phyloP scores from a whole-genome alignment of 768 basidiomycete genomes.

The Lenzites betulinus region DNA sequence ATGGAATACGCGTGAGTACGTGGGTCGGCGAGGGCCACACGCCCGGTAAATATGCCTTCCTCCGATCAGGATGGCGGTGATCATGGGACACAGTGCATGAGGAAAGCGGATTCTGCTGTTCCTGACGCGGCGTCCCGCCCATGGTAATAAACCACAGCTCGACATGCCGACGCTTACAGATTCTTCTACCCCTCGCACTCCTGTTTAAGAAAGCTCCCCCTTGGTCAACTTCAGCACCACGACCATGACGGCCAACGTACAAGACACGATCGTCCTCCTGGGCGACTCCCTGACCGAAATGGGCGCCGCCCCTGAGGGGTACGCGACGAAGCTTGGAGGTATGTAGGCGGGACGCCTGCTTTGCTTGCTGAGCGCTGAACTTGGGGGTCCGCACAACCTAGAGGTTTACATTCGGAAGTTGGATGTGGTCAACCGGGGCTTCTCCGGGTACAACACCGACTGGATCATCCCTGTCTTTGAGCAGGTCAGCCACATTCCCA shows the following conservation, averaged over 20 bases:
- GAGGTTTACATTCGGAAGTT: slow-evolving; percentile 78
- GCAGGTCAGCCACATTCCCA: slow-evolving; percentile 47
- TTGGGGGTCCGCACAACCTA: slow-evolving; percentile 36
- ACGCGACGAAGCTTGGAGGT: slow-evolving; percentile 71
- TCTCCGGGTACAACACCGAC: slow-evolving; percentile 82
- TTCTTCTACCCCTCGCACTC: no score
- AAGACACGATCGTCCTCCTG: slow-evolving; percentile 72
- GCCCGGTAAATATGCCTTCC: no score
- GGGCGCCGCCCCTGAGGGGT: slow-evolving; percentile 60
- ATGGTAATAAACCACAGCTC: no score
- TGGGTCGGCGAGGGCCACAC: no score
- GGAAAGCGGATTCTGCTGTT: no score
- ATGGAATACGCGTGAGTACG: no score
- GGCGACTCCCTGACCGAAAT: slow-evolving; percentile 83
- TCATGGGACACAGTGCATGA: no score
- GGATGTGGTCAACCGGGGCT: slow-evolving; percentile 86
- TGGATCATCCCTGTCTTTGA: slow-evolving; percentile 84
- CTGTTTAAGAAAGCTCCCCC: no score
- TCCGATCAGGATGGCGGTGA: no score
- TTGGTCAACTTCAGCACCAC: no score
- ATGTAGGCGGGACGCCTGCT: slow-evolving; percentile 28
- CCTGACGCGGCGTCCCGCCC: no score
- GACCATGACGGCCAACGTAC: slow-evolving; percentile 55
- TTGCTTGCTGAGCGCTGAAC: background rate
- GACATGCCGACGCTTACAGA: no score